Evolutionary conservation across 768 basidiomycete species (phyloP), one percentile per base, ranked within the genome.

Genomic region (Sporobolomyces phaffii): DNA sequence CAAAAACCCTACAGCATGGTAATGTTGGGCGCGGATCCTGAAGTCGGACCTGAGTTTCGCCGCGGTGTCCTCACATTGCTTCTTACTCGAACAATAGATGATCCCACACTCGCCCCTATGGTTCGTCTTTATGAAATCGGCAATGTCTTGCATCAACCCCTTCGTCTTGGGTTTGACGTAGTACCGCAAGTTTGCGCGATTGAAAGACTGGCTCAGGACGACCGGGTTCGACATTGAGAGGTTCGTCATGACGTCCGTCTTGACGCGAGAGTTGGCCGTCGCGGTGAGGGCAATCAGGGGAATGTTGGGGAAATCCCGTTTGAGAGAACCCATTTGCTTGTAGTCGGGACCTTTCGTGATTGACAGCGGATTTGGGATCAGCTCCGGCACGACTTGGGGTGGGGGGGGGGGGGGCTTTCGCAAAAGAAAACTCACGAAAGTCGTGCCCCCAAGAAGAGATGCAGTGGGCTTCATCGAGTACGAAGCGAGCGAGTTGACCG

Each of bases 241-340:
- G 17, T 84, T 84, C 22, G 80, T 76, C 59, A 87, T 83, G 74
- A 99, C 89, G 77, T 98, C 92, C 26, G 84, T 81, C 49, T 88
- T 82, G 1, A 87, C 87, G 59, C 85, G 81, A 44, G 82, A 80
- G 74, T 90, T 91, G 5, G 94, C 96, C 1, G 94, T 99, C 10
- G 92, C 96, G 0, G 96, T 99, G 50, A 98, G 82, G 0, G 96
- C 96, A 85, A 97, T 96, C 73, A 98, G 88, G 0, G 96, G 94
- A 0, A 91, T 82, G 10, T 82, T 77, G 0, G 90, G 89, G 79
- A 84, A 97, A 20, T 84, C 83, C 18, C 82, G 79, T 49, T 92
- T 87, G 40, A 97, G 82, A 36, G 80, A 77, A 18, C 83, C 83
- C 43, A 97, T 80, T 31, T 81, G 79, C 59, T 83, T 82, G 76